These are phyloP conservation scores for Aspergillus costaricaensis DNA, from an alignment of 2,329 filamentous ascomycete genomes.

Conservation along the genomic window DNA sequence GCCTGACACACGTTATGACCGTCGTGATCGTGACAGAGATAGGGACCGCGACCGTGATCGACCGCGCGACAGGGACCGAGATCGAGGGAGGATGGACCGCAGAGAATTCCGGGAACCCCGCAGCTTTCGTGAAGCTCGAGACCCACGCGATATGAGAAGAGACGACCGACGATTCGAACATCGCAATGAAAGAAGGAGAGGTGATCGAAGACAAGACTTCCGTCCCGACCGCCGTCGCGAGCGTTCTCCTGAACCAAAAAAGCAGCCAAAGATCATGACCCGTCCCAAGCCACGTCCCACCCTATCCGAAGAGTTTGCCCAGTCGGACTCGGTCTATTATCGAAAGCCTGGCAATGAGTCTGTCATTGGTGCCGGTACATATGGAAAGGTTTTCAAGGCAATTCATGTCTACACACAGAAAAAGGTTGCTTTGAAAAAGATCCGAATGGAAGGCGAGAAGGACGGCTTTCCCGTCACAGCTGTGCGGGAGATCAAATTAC, in stretches of 20 bases:
- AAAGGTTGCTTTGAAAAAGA: slow-evolving; percentile 92
- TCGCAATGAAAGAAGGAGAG: slow-evolving; percentile 42
- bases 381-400: slow-evolving; percentile 94
- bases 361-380: slow-evolving; percentile 91
- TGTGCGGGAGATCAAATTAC: slow-evolving; percentile 91
- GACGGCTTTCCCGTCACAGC: slow-evolving; percentile 98
- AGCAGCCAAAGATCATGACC: slow-evolving; percentile 67
- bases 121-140: slow-evolving; percentile 33
- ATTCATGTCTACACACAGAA: slow-evolving; percentile 74
- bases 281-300: slow-evolving; percentile 71
- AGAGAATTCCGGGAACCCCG: slow-evolving; percentile 36
- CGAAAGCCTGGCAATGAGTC: slow-evolving; percentile 97
- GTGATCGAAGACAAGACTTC: slow-evolving; percentile 35
- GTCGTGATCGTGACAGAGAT: slow-evolving; percentile 44
- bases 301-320: slow-evolving; percentile 69
- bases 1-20: slow-evolving; percentile 44
- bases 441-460: slow-evolving; percentile 98
- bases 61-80: slow-evolving; percentile 33
- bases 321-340: slow-evolving; percentile 88
- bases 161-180: slow-evolving; percentile 45
- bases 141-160: slow-evolving; percentile 35
- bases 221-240: slow-evolving; percentile 52
- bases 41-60: slow-evolving; percentile 42
- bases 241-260: slow-evolving; percentile 50
- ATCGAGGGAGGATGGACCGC: slow-evolving; percentile 36